These are phyloP conservation scores for Maudiozyma bulderi DNA, from an alignment of 805 yeast genomes.

Conservation along the genomic window DNA sequence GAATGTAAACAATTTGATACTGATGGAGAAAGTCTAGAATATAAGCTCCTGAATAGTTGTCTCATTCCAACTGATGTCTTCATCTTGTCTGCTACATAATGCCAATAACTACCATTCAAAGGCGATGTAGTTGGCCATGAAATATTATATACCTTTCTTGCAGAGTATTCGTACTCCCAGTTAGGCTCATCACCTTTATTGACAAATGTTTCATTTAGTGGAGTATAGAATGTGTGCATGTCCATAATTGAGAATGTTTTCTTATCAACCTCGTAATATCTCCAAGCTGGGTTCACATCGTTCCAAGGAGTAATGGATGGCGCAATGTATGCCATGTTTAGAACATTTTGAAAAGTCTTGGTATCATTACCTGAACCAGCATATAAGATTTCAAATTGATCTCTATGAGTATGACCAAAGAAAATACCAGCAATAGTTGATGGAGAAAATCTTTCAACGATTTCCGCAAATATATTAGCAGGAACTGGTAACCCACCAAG, in stretches of 20 bases:
- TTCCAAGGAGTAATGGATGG: background rate
- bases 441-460: background rate
- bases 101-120: background rate
- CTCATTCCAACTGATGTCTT: background rate
- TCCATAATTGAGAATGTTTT: background rate
- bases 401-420: background rate
- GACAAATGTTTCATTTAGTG: background rate
- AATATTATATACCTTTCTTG: background rate
- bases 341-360: background rate
- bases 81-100: background rate
- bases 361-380: background rate
- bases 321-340: background rate
- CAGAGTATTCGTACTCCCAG: background rate
- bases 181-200: background rate
- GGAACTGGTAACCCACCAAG: background rate
- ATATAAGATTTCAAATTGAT: background rate
- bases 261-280: background rate
- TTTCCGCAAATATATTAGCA: background rate
- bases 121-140: background rate
- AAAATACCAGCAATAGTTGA: background rate
- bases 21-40: background rate
- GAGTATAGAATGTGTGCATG: background rate
- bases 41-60: background rate
- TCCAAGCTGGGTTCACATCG: background rate
- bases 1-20: background rate